These are phyloP conservation scores for Nakazawaea ambrosiae DNA, from an alignment of 805 yeast genomes.

Conservation along the genomic window DNA sequence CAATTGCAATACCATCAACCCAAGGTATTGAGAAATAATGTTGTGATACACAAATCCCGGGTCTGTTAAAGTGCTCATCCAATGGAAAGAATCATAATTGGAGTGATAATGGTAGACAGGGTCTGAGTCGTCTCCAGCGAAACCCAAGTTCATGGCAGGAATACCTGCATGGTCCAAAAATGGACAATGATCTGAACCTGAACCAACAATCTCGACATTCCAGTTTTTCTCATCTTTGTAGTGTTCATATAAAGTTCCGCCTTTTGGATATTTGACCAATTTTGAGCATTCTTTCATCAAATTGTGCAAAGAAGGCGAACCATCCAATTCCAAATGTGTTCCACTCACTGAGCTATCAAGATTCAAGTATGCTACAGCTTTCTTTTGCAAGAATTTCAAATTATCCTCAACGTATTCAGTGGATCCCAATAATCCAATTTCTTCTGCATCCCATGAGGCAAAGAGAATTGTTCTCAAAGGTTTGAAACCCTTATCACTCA, in stretches of 20 bases:
- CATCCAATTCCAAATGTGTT: slow-evolving; percentile 38
- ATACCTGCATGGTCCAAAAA: slow-evolving; percentile 55
- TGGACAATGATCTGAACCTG: slow-evolving; percentile 66
- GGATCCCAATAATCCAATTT: slow-evolving; percentile 65
- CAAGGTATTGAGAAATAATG: slow-evolving; percentile 46
- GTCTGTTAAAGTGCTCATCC: slow-evolving; percentile 63
- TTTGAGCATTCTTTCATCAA: slow-evolving; percentile 37
- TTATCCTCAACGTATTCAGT: slow-evolving; percentile 72
- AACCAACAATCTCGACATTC: slow-evolving; percentile 45
- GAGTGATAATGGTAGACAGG: slow-evolving; percentile 74
- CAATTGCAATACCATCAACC: slow-evolving; percentile 40
- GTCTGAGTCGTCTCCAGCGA: slow-evolving; percentile 34
- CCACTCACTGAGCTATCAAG: slow-evolving; percentile 65
- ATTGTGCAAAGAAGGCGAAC: slow-evolving; percentile 54
- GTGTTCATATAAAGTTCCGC: slow-evolving; percentile 29
- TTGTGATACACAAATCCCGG: slow-evolving; percentile 57
- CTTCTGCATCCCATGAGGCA: slow-evolving; percentile 81
- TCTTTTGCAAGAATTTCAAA: slow-evolving; percentile 34
- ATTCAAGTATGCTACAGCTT: slow-evolving; percentile 62
- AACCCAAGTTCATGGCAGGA: slow-evolving; percentile 54
- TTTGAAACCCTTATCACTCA: slow-evolving; percentile 55
- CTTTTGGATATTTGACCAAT: slow-evolving; percentile 37
- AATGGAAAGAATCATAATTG: slow-evolving; percentile 61
- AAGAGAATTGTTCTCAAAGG: slow-evolving; percentile 65
- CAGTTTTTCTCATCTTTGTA: slow-evolving; percentile 23